Evolutionary conservation across 2,329 filamentous ascomycete genomes (phyloP).

Genomic region (Nemania sp.): DNA sequence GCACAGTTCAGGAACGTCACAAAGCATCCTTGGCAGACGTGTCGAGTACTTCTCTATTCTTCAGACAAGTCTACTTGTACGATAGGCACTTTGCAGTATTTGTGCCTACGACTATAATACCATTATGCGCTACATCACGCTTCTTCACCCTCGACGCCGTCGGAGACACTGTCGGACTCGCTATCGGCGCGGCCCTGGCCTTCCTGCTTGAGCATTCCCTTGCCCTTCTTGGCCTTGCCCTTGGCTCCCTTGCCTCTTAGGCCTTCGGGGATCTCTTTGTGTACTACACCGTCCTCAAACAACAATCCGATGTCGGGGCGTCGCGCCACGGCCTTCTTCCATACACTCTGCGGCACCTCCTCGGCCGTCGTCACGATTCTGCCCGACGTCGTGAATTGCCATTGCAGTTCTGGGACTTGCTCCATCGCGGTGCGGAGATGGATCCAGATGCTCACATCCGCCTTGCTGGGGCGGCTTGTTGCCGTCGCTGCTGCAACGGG

Average conservation of each 20-base stretch:
- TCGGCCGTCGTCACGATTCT: slow-evolving; percentile 40
- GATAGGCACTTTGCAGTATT: slow-evolving; percentile 7
- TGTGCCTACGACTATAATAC: neutral
- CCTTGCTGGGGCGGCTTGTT: slow-evolving; percentile 38
- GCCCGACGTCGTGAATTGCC: slow-evolving; percentile 44
- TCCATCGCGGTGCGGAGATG: slow-evolving; percentile 42
- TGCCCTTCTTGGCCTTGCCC: slow-evolving; percentile 46
- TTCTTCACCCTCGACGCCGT: slow-evolving; percentile 34
- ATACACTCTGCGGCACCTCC: slow-evolving; percentile 42
- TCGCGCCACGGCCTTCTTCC: slow-evolving; percentile 48
- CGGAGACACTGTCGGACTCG: slow-evolving; percentile 39
- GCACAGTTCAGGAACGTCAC: neutral
- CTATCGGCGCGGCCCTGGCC: slow-evolving; percentile 37
- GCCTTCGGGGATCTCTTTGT: slow-evolving; percentile 47
- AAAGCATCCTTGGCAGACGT: neutral
- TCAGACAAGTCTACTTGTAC: neutral
- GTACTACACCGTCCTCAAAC: slow-evolving; percentile 48
- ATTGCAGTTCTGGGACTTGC: slow-evolving; percentile 40
- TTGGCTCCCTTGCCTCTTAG: slow-evolving; percentile 48
- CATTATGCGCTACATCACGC: slow-evolving; percentile 16
- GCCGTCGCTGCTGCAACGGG: slow-evolving; percentile 39
- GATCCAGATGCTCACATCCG: slow-evolving; percentile 49
- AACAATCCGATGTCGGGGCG: slow-evolving; percentile 47
- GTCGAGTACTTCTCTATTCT: neutral
- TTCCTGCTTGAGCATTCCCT: slow-evolving; percentile 40